phyloP scores from a whole-genome alignment of 306 rosid genomes.

The Castanopsis chinensis region DNA sequence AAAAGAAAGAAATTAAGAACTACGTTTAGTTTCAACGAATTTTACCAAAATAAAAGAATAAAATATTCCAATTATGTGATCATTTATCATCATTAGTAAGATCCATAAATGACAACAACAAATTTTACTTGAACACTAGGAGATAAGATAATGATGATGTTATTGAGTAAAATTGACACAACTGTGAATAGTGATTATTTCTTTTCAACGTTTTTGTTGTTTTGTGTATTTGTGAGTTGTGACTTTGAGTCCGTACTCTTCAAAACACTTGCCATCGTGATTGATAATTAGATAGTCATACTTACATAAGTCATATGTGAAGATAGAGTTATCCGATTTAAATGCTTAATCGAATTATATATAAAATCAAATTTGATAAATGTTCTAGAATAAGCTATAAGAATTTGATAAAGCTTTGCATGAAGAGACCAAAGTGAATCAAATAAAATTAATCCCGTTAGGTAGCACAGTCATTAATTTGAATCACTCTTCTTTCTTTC shows the following conservation, averaged over 20 bases:
- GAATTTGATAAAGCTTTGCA: too few species aligned
- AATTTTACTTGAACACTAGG: conserved; percentile 4
- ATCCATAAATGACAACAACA: conserved; percentile 27
- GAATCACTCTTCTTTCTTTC: too few species aligned
- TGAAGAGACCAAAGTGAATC: too few species aligned
- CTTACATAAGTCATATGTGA: too few species aligned
- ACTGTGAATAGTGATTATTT: neutral
- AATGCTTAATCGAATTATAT: too few species aligned
- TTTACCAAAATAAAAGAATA: conserved; percentile 8
- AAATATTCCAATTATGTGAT: conserved; percentile 15
- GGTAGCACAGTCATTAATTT: too few species aligned
- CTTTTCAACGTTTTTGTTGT: neutral
- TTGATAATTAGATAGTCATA: neutral
- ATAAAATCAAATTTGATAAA: too few species aligned
- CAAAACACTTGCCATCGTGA: too few species aligned
- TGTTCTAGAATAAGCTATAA: too few species aligned
- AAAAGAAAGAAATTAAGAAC: neutral
- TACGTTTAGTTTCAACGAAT: conserved; percentile 12
- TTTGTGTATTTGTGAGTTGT: neutral
- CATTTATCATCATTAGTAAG: conserved; percentile 33
- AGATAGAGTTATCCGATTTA: too few species aligned
- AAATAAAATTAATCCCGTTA: too few species aligned
- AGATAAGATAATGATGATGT: neutral
- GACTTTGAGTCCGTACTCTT: neutral
- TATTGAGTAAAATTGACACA: neutral